These are phyloP conservation scores for Posidonia oceanica DNA, from an alignment of 116 monocot species.

Conservation along the genomic window DNA sequence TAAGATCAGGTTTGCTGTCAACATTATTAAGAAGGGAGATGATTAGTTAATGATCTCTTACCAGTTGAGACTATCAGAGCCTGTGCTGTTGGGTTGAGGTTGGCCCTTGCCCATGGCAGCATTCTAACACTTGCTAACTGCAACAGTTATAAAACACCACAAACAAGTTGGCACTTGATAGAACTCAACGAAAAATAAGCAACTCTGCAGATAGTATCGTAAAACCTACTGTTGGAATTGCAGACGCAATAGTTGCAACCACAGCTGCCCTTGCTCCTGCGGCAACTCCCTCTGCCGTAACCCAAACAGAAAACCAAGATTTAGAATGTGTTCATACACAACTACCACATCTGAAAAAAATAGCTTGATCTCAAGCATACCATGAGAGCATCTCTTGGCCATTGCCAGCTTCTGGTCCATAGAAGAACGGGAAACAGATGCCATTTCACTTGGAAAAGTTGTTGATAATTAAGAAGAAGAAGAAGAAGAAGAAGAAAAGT, in stretches of 20 bases:
- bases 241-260: conserved; percentile 57
- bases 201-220: not conserved
- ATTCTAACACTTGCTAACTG: conserved; percentile 78
- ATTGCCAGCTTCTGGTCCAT: conserved; percentile 42
- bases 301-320: not conserved
- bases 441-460: not conserved
- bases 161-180: no score
- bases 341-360: no score
- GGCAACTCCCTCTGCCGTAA: conserved; percentile 48
- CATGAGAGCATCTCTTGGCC: conserved; percentile 61
- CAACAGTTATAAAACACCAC: not conserved
- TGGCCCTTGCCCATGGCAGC: conserved; percentile 82
- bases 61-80: conserved; percentile 88
- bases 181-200: not conserved
- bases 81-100: conserved; percentile 84
- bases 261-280: conserved; percentile 78
- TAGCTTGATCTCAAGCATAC: conserved; percentile 11
- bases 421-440: conserved; percentile 7
- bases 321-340: no score
- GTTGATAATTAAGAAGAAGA: no score
- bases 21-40: not conserved
- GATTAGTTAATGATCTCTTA: not conserved
- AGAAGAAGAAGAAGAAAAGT: not conserved
- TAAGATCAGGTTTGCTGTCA: not conserved
- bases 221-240: conserved; percentile 64